phyloP scores from a whole-genome alignment of 1,284 basidiomycete species.

The Hortiboletus rubellus region DNA sequence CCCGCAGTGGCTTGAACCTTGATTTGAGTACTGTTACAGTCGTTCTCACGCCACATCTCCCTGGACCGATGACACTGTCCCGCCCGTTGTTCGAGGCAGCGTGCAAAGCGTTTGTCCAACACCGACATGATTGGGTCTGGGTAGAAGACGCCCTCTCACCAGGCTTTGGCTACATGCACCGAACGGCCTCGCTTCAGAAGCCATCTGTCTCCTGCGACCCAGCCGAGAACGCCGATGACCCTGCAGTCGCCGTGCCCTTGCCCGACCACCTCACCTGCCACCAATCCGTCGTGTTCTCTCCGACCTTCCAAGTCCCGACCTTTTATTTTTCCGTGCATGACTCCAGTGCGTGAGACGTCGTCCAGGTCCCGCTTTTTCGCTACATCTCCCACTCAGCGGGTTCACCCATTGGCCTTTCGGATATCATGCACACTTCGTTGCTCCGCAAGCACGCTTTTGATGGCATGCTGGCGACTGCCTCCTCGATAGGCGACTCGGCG shows the following conservation, averaged over 20 bases:
- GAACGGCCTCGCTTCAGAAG: constrained; percentile 28
- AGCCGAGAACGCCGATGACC: constrained; percentile 36
- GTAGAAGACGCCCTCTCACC: constrained; percentile 49
- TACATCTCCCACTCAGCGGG: constrained; percentile 52
- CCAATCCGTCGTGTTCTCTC: constrained; percentile 70
- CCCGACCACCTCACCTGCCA: constrained; percentile 41
- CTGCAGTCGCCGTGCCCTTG: constrained; percentile 18
- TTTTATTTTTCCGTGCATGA: constrained; percentile 76
- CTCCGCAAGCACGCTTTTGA: constrained; percentile 53
- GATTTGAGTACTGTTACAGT: constrained; percentile 46
- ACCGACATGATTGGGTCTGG: constrained; percentile 54
- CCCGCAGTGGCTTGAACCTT: constrained; percentile 46
- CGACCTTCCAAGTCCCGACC: constrained; percentile 73
- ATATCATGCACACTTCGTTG: constrained; percentile 56
- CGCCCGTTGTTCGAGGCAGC: constrained; percentile 62
- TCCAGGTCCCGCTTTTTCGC: constrained; percentile 1
- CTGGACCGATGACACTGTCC: constrained; percentile 30
- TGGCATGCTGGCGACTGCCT: constrained; percentile 47
- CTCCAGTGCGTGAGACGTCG: constrained; percentile 51
- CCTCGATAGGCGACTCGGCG: constrained; percentile 50
- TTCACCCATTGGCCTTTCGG: constrained; percentile 53
- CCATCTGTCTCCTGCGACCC: constrained; percentile 4
- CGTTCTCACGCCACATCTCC: constrained; percentile 49
- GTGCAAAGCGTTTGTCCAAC: constrained; percentile 53
- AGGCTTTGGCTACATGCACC: constrained; percentile 50